A percentile compares a stretch with the other conserved stretches of the same genome.
phyloP scores from a whole-genome alignment of 352 stramenopile species.

The Pythium biforme region DNA sequence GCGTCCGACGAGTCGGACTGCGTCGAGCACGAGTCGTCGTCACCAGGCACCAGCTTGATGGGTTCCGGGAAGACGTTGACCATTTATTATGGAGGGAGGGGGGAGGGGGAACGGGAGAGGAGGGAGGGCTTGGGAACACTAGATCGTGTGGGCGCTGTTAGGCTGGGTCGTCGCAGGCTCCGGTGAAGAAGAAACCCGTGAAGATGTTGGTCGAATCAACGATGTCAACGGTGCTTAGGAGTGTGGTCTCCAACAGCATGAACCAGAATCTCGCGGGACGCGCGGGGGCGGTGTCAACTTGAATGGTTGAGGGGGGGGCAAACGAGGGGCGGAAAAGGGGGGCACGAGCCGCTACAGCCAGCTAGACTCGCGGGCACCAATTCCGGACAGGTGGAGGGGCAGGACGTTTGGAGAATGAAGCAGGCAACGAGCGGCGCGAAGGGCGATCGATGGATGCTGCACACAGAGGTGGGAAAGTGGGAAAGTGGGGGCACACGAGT shows the following conservation, averaged over 20 bases:
- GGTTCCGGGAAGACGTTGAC: slow-evolving; percentile 61
- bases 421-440: slow-evolving; percentile 1
- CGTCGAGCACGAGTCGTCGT: slow-evolving; percentile 72
- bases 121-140: not conserved
- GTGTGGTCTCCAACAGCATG: slow-evolving; percentile 75
- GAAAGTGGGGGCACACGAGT: slow-evolving; percentile 1
- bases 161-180: slow-evolving; percentile 86
- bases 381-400: not conserved
- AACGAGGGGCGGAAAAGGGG: slow-evolving; percentile 9
- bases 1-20: slow-evolving; percentile 61
- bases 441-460: slow-evolving; percentile 1
- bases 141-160: slow-evolving; percentile 47
- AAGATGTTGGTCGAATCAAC: slow-evolving; percentile 87
- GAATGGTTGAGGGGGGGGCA: slow-evolving; percentile 24
- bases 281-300: slow-evolving; percentile 23
- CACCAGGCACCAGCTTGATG: slow-evolving; percentile 65
- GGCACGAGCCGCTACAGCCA: slow-evolving; percentile 18
- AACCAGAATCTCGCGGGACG: slow-evolving; percentile 41
- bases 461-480: not conserved
- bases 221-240: slow-evolving; percentile 76
- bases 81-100: slow-evolving; percentile 33
- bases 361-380: slow-evolving; percentile 15
- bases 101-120: slow-evolving; percentile 2
- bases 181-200: slow-evolving; percentile 90
- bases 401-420: not conserved